Percentiles rank a stretch among this genome's conserved stretches.
Evolutionary conservation across 345 rosid species (phyloP).

Genomic region (Fremontodendron californicum): DNA sequence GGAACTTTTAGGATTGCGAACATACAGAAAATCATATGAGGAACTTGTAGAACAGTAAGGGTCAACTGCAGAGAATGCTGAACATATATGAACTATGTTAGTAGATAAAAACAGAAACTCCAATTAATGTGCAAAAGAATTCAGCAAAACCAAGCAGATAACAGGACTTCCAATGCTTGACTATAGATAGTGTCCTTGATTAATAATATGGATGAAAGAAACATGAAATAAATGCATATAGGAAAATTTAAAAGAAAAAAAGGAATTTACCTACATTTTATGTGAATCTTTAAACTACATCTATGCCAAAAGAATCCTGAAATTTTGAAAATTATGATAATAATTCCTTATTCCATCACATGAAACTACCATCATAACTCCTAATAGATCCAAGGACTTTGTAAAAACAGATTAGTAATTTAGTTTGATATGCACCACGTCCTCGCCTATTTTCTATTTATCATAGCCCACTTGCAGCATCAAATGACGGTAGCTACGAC

Average conservation of each 20-base stretch:
- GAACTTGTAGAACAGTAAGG: too few species aligned
- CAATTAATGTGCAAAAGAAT: neutral
- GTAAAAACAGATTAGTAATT: neutral
- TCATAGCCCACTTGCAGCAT: constrained; percentile 60
- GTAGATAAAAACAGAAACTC: too few species aligned
- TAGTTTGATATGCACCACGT: neutral
- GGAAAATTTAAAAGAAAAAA: neutral
- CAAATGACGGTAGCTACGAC: constrained; percentile 87
- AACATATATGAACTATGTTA: too few species aligned
- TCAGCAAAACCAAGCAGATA: neutral
- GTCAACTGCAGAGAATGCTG: too few species aligned
- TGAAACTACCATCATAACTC: neutral
- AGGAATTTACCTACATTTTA: neutral
- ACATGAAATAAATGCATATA: neutral
- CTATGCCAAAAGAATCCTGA: constrained; percentile 16
- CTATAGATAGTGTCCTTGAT: neutral
- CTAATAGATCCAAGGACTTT: neutral
- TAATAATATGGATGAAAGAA: neutral
- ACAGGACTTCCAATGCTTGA: neutral
- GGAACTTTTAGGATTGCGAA: neutral
- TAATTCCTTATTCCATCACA: constrained; percentile 6
- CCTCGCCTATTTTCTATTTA: constrained; percentile 6
- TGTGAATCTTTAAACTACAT: neutral
- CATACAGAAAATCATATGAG: too few species aligned
- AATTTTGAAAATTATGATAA: neutral